A percentile compares a stretch with the other conserved stretches of the same genome.
phyloP scores from a whole-genome alignment of 495 filamentous ascomycete genomes.

The Chaetomium fimeti region DNA sequence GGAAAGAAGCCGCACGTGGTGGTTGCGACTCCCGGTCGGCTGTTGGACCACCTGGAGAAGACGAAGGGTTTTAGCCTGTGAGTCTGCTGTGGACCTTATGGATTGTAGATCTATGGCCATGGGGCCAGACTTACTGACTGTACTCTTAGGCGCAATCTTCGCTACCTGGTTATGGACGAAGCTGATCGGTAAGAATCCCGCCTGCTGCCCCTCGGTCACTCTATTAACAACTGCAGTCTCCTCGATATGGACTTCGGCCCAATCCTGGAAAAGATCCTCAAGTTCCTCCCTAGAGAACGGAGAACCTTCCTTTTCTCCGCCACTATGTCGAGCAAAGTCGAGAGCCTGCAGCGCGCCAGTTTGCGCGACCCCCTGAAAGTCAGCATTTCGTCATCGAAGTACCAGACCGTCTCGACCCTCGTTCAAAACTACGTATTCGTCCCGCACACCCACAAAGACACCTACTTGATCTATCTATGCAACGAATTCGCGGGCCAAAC shows the following conservation, averaged over 20 bases:
- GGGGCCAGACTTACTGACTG: background rate
- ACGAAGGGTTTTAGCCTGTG: slow-evolving; percentile 90
- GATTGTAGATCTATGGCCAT: background rate
- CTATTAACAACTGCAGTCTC: slow-evolving; percentile 45
- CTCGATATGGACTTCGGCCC: slow-evolving; percentile 94
- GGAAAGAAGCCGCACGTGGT: slow-evolving; percentile 90
- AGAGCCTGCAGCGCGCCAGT: slow-evolving; percentile 83
- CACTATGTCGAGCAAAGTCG: slow-evolving; percentile 89
- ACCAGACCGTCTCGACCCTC: slow-evolving; percentile 84
- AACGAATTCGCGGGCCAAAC: slow-evolving; percentile 82
- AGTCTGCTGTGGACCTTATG: slow-evolving; percentile 1
- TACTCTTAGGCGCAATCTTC: slow-evolving; percentile 48
- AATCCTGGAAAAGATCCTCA: slow-evolving; percentile 87
- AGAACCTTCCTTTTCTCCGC: slow-evolving; percentile 90
- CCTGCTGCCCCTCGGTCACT: background rate
- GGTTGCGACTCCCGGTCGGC: slow-evolving; percentile 82
- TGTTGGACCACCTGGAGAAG: slow-evolving; percentile 93
- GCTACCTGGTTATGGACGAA: slow-evolving; percentile 93
- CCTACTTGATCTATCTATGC: slow-evolving; percentile 81
- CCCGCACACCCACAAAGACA: slow-evolving; percentile 86
- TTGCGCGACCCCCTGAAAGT: slow-evolving; percentile 73
- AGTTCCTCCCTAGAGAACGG: slow-evolving; percentile 77
- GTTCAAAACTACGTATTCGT: slow-evolving; percentile 81
- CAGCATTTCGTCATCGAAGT: slow-evolving; percentile 70
- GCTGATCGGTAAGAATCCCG: slow-evolving; percentile 58